Evolutionary conservation across 2,329 filamentous ascomycete species (phyloP).

Genomic region (Alternaria panax): DNA sequence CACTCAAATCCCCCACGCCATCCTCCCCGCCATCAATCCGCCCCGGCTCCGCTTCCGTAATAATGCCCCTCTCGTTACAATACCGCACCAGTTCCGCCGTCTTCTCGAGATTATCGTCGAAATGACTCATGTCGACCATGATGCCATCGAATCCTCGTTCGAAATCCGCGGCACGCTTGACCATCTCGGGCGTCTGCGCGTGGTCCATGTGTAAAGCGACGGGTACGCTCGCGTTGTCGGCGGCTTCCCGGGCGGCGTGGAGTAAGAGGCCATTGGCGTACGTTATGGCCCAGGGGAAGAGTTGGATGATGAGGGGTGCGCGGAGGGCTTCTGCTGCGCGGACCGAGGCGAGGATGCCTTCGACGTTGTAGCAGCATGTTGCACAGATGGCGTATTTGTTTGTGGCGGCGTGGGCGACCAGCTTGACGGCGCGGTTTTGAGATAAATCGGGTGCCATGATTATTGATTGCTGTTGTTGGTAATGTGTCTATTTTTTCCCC

Average conservation of each 20-base stretch:
- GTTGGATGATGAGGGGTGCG: conserved; percentile 73
- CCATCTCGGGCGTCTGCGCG: conserved; percentile 68
- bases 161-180: conserved; percentile 64
- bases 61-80: conserved; percentile 70
- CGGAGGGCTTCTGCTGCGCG: conserved; percentile 71
- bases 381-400: conserved; percentile 67
- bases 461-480: not conserved
- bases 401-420: conserved; percentile 64
- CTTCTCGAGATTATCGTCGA: conserved; percentile 71
- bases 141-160: conserved; percentile 44
- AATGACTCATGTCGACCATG: conserved; percentile 75
- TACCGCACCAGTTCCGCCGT: conserved; percentile 69
- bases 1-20: conserved; percentile 72
- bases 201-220: conserved; percentile 72
- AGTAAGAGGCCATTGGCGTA: conserved; percentile 64
- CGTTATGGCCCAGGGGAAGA: conserved; percentile 77
- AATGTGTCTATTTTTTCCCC: too few species aligned
- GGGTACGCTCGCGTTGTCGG: conserved; percentile 58
- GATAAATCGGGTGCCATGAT: conserved; percentile 61
- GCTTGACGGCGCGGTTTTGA: conserved; percentile 49
- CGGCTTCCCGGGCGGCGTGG: conserved; percentile 56
- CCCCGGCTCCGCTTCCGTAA: conserved; percentile 75
- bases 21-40: conserved; percentile 78
- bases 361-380: conserved; percentile 73
- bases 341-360: conserved; percentile 73